Evolutionary conservation across 1,284 basidiomycete species (phyloP).

Genomic region (Fomitopsis palustris): DNA sequence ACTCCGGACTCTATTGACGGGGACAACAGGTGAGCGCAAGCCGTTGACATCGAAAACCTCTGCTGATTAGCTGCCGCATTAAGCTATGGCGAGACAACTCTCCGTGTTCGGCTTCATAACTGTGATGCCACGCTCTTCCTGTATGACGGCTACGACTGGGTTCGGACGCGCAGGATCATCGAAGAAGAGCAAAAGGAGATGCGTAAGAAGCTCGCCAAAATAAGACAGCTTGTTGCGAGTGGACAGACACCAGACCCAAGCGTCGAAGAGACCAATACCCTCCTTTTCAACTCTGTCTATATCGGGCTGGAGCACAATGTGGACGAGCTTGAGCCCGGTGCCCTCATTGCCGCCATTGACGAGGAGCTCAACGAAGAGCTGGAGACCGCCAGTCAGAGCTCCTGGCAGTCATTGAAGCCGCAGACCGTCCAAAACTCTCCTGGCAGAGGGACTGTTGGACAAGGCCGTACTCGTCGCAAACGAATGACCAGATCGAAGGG

Average conservation of each 20-base stretch:
- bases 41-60: background rate
- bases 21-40: slow-evolving; percentile 40
- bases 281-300: slow-evolving; percentile 92
- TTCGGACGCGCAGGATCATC: slow-evolving; percentile 78
- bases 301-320: slow-evolving; percentile 77
- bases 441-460: slow-evolving; percentile 36
- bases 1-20: slow-evolving; percentile 48
- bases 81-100: slow-evolving; percentile 45
- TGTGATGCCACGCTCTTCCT: slow-evolving; percentile 68
- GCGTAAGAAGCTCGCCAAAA: slow-evolving; percentile 83
- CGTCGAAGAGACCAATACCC: slow-evolving; percentile 74
- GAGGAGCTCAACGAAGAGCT: slow-evolving; percentile 77
- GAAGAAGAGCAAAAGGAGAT: slow-evolving; percentile 89
- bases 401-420: slow-evolving; percentile 76
- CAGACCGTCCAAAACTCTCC: slow-evolving; percentile 36
- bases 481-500: slow-evolving; percentile 74
- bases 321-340: slow-evolving; percentile 70
- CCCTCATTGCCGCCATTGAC: slow-evolving; percentile 87
- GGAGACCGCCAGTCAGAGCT: slow-evolving; percentile 73
- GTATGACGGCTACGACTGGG: slow-evolving; percentile 95
- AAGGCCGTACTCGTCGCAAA: slow-evolving; percentile 48
- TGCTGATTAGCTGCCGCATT: background rate
- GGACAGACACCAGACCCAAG: slow-evolving; percentile 87
- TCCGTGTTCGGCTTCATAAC: slow-evolving; percentile 56
- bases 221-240: slow-evolving; percentile 89